Evolutionary conservation across 2,329 filamentous ascomycete genomes (phyloP).

Genomic region (Hirsutella thompsonii): DNA sequence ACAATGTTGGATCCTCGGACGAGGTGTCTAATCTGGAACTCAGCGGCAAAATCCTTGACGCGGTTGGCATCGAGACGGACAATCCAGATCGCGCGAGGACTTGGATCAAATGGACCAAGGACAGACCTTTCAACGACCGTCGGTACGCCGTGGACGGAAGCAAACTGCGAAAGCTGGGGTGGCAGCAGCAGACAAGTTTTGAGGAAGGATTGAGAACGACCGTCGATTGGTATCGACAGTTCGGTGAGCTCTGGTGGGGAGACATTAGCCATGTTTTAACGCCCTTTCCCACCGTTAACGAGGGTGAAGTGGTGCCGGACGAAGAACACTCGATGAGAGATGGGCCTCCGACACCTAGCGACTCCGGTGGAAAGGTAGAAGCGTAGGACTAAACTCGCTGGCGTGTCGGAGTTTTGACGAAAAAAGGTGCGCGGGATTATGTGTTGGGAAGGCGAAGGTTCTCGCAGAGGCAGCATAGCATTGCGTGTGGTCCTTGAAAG

Average conservation of each 20-base stretch:
- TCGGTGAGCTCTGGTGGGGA: constrained; percentile 59
- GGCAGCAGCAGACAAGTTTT: constrained; percentile 55
- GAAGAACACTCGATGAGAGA: constrained; percentile 20
- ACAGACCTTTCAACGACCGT: constrained; percentile 68
- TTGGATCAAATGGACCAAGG: constrained; percentile 63
- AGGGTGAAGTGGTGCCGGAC: constrained; percentile 41
- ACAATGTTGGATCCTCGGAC: constrained; percentile 70
- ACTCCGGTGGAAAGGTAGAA: constrained; percentile 5
- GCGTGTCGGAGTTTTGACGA: too few relatives aligned
- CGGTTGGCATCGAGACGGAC: constrained; percentile 43
- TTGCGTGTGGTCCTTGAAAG: too few relatives aligned
- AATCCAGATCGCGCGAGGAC: constrained; percentile 40
- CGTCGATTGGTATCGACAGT: constrained; percentile 56
- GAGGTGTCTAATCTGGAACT: constrained; percentile 65
- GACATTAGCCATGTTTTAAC: constrained; percentile 57
- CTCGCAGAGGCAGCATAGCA: too few relatives aligned
- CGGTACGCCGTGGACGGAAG: constrained; percentile 59
- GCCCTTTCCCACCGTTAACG: constrained; percentile 50
- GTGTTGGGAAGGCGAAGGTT: too few relatives aligned
- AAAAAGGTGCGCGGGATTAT: too few relatives aligned
- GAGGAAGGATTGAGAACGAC: constrained; percentile 49
- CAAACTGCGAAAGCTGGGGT: constrained; percentile 54
- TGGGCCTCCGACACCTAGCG: constrained; percentile 15
- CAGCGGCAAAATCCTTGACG: constrained; percentile 49
- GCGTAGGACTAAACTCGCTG: background rate